Conservation (phyloP, 1,284 basidiomycete genomes). For the Ustilago trichophora region DNA sequence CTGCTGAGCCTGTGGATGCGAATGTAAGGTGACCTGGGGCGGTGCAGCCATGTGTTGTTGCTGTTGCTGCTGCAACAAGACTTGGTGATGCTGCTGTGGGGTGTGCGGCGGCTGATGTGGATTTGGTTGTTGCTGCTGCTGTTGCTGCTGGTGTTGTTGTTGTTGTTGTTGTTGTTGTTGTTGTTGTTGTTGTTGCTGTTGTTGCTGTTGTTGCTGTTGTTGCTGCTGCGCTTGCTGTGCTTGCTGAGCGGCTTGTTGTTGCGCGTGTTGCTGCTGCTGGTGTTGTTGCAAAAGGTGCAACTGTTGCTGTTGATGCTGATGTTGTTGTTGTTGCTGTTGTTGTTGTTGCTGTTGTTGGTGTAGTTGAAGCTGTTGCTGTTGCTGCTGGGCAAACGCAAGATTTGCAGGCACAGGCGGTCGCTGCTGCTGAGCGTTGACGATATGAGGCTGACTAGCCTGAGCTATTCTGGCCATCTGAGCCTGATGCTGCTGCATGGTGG, state of each 20-base stretch:
- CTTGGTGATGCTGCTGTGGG: slow-evolving; percentile 15
- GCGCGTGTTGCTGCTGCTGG: slow-evolving; percentile 20
- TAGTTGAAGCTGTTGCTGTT: slow-evolving; percentile 22
- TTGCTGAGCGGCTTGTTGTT: slow-evolving; percentile 16
- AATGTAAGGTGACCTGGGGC: slow-evolving; percentile 29
- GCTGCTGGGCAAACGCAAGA: slow-evolving; percentile 23
- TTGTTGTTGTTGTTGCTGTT: slow-evolving; percentile 24
- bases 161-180: slow-evolving; percentile 13
- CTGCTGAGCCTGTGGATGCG: slow-evolving; percentile 30
- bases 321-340: slow-evolving; percentile 26
- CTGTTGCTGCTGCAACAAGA: slow-evolving; percentile 7
- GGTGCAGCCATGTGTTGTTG: slow-evolving; percentile 8
- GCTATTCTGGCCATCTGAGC: slow-evolving; percentile 43
- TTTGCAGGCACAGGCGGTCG: slow-evolving; percentile 23
- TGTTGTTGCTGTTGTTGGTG: slow-evolving; percentile 19
- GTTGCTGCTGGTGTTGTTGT: slow-evolving; percentile 12
- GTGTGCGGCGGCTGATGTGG: slow-evolving; percentile 15
- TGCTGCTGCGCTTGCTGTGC: slow-evolving; percentile 23
- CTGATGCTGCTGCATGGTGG: slow-evolving; percentile 46
- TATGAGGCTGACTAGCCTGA: slow-evolving; percentile 25
- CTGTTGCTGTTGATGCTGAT: slow-evolving; percentile 27
- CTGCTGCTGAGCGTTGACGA: slow-evolving; percentile 34
- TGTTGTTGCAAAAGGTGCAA: slow-evolving; percentile 21
- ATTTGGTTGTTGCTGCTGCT: slow-evolving; percentile 16
- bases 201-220: slow-evolving; percentile 25